These are phyloP conservation scores for Fusarium tricinctum DNA, from an alignment of 2,329 filamentous ascomycete genomes.

Conservation along the genomic window DNA sequence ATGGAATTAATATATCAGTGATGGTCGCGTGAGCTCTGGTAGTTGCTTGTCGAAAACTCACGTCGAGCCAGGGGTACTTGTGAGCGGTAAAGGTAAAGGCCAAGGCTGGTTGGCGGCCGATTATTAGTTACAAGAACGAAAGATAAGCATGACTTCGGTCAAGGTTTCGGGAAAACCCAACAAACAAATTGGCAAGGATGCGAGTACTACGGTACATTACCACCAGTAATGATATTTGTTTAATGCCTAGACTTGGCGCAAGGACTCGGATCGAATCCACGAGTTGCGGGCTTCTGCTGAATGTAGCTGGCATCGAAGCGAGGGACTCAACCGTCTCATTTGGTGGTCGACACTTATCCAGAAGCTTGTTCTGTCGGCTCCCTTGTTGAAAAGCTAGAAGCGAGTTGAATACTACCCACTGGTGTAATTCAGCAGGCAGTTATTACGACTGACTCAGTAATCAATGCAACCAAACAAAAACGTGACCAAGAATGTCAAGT, in stretches of 20 bases:
- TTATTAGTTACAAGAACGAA: constrained; percentile 14
- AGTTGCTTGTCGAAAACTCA: constrained; percentile 19
- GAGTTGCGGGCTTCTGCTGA: background rate
- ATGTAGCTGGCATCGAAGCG: constrained; percentile 4
- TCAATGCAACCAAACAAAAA: constrained; percentile 12
- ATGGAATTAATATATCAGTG: constrained; percentile 24
- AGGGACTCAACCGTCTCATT: background rate
- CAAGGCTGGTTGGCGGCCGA: constrained; percentile 15
- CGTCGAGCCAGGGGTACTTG: constrained; percentile 15
- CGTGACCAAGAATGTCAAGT: constrained; percentile 15
- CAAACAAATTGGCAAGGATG: constrained; percentile 10
- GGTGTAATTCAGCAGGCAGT: constrained; percentile 25
- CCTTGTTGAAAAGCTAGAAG: background rate
- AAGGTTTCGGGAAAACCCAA: constrained; percentile 32
- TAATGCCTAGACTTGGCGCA: constrained; percentile 17
- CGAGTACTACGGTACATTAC: constrained; percentile 18
- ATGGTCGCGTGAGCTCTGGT: constrained; percentile 39
- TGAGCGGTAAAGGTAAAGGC: constrained; percentile 28
- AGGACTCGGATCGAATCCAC: constrained; percentile 1
- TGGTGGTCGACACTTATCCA: background rate
- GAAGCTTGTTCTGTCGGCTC: constrained; percentile 11
- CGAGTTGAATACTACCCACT: constrained; percentile 14
- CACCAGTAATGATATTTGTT: constrained; percentile 21
- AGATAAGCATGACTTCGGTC: constrained; percentile 45
- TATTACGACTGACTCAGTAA: constrained; percentile 14